Evolutionary conservation across 352 stramenopile genomes (phyloP).

Genomic region (Phytopythium delawarense): DNA sequence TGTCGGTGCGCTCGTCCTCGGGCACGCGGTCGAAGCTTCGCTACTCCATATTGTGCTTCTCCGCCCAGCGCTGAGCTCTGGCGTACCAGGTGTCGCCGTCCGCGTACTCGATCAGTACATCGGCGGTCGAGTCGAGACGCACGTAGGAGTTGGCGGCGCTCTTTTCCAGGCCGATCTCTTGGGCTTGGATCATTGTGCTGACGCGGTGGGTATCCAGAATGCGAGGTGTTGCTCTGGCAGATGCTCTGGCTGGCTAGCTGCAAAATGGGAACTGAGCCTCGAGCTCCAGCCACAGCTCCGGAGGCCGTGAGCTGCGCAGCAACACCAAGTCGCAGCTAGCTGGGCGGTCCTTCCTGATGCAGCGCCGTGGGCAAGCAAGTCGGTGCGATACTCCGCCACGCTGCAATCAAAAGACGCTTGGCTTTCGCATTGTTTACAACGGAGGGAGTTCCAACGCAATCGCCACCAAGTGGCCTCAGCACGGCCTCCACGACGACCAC

Average conservation of each 20-base stretch:
- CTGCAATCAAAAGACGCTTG: no score
- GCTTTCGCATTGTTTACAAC: no score
- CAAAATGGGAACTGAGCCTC: neutral
- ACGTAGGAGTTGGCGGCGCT: conserved; percentile 3
- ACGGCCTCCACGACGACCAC: no score
- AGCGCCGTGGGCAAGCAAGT: no score
- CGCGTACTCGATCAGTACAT: conserved; percentile 1
- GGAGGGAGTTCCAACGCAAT: no score
- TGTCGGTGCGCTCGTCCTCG: conserved; percentile 35
- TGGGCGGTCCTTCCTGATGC: no score
- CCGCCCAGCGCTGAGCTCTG: conserved; percentile 19
- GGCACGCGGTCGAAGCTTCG: conserved; percentile 44
- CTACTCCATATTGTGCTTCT: conserved; percentile 37
- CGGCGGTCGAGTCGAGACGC: neutral
- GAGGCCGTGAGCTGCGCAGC: no score
- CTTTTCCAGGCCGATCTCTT: conserved; percentile 3
- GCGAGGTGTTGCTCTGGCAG: neutral
- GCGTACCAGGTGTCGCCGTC: conserved; percentile 20
- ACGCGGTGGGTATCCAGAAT: no score
- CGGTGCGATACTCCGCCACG: no score
- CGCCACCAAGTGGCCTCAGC: no score
- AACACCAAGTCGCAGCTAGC: no score
- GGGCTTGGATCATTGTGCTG: neutral
- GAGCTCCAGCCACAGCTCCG: neutral
- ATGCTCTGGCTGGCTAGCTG: neutral